Percentiles rank a stretch among this genome's conserved stretches.
Conservation (phyloP, 2,329 filamentous ascomycete genomes). For the Lecanicillium sp. region DNA sequence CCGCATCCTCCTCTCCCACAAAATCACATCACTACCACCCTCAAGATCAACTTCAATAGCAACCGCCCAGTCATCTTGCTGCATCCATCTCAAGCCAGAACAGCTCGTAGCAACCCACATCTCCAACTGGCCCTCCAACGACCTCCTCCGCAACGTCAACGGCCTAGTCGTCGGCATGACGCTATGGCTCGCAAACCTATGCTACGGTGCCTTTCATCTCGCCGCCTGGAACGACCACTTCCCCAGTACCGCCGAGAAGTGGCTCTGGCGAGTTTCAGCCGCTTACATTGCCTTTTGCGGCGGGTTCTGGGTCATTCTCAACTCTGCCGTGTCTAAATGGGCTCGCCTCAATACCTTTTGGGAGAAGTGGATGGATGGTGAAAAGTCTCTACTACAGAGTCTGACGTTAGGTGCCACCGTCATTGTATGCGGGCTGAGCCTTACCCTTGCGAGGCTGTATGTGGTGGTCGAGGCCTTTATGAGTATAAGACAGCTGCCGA, state of each 20-base stretch:
- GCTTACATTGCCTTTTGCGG: slow-evolving; percentile 12
- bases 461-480: slow-evolving; percentile 17
- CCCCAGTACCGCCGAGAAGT: slow-evolving; percentile 13
- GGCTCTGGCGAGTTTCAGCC: slow-evolving; percentile 14
- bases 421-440: background rate
- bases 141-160: slow-evolving; percentile 1
- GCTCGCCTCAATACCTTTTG: background rate
- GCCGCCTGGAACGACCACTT: slow-evolving; percentile 19
- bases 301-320: slow-evolving; percentile 8
- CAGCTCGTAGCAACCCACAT: too few relatives aligned
- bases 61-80: too few relatives aligned
- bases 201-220: slow-evolving; percentile 12
- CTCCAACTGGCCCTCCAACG: slow-evolving; percentile 9
- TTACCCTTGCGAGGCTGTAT: slow-evolving; percentile 13
- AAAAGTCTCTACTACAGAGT: background rate
- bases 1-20: too few relatives aligned
- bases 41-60: too few relatives aligned
- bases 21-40: too few relatives aligned
- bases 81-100: background rate
- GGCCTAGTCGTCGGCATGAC: background rate
- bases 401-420: background rate
- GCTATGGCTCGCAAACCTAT: background rate
- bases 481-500: slow-evolving; percentile 14
- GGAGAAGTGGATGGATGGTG: slow-evolving; percentile 7
- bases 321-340: slow-evolving; percentile 7